Evolutionary conservation across 108 stramenopile species (phyloP).

Genomic region (Skeletonema menzelii): DNA sequence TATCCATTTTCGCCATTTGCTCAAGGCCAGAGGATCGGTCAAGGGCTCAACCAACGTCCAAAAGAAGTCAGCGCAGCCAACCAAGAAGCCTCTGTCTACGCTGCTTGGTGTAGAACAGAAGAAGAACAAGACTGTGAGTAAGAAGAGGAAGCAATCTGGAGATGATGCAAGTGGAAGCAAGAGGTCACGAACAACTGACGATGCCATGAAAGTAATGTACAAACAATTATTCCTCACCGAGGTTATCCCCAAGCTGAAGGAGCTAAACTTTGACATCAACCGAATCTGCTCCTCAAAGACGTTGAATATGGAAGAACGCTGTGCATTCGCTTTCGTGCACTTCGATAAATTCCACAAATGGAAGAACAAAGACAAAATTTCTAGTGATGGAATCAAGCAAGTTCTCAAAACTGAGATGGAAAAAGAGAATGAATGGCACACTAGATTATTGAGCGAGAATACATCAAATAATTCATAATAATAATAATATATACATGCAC

Average conservation of each 20-base stretch:
- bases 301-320: neutral
- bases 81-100: neutral
- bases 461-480: neutral
- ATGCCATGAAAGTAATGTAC: neutral
- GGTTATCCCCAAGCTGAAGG: neutral
- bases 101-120: neutral
- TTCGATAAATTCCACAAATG: neutral
- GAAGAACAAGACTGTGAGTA: neutral
- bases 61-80: neutral
- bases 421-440: neutral
- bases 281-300: neutral
- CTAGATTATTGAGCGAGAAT: neutral
- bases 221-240: neutral
- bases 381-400: neutral
- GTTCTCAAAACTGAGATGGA: neutral
- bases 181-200: neutral
- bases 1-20: neutral
- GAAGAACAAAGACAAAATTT: neutral
- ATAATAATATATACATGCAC: neutral
- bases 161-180: neutral
- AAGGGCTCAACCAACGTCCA: neutral
- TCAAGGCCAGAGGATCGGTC: neutral
- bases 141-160: neutral
- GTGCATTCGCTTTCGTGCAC: neutral
- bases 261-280: neutral